Base-by-base conservation (phyloP, 2,329 filamentous ascomycete species). In the Fusarium proliferatum region DNA sequence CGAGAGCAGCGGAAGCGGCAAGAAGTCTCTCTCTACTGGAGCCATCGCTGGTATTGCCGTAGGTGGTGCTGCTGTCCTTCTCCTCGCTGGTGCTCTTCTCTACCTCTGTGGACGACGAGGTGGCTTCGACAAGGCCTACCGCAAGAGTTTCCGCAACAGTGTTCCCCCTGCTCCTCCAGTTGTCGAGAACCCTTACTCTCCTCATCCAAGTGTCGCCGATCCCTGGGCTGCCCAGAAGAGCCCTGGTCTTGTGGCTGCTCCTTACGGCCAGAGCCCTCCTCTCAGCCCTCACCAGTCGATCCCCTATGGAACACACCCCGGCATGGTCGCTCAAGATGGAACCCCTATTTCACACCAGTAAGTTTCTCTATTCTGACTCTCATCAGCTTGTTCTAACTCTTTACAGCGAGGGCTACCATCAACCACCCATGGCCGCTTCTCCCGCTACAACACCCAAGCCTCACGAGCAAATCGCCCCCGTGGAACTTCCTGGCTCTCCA, bases 1-100 rank as follows among this genome's bases (percentile, higher is more conserved):
- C 11, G 34, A 65, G 38, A 58, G 64, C 43, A 57, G 43, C 55
- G 60, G 67, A 26, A 33, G 60, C 9, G 39, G 43, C 10, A 52
- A 49, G 33, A 46, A 57, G 21, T 58, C 60, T 23, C 70, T 83
- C 28, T 78, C 77, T 11, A 63, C 79, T 1, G 89, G 89, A 8
- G 87, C 86, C 5, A 91, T 92, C 34, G 89, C 88, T 2, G 90
- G 90, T 9, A 90, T 92, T 36, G 85, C 84, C 2, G 83, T 92
- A 41, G 89, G 89, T 30, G 80, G 79, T 2, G 81, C 86, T 2
- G 86, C 84, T 4, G 81, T 86, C 5, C 59, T 88, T 8, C 67
- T 84, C 23, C 71, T 86, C 2, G 85, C 83, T 15, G 82, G 85
- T 13, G 82, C 79, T 1, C 76, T 90, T 10, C 74, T 90, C 57